Percentiles rank a stretch among this genome's conserved stretches.
These are phyloP conservation scores for Nakaseomyces delphensis DNA, from an alignment of 1,139 yeast species.

Conservation along the genomic window DNA sequence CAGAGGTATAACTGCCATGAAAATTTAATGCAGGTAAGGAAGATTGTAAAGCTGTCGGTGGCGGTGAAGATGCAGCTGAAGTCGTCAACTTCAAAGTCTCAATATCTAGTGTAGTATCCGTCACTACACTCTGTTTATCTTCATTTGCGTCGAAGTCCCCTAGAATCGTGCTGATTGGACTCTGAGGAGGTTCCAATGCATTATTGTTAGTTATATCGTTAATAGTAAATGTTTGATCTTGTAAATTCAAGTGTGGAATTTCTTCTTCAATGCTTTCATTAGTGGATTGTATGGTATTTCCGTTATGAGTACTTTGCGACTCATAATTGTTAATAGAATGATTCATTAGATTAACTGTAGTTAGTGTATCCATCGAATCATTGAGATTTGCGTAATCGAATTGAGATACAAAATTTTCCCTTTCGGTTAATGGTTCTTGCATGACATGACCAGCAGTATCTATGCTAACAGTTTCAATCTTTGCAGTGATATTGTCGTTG, in stretches of 20 bases:
- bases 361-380: conserved; percentile 8
- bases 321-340: conserved; percentile 6
- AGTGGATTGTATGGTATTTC: not conserved
- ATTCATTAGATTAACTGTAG: conserved; percentile 8
- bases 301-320: not conserved
- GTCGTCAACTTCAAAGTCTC: not conserved
- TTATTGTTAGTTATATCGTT: not conserved
- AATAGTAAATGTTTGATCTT: not conserved
- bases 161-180: not conserved
- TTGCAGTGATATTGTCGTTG: not conserved
- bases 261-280: not conserved
- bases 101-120: conserved; percentile 12
- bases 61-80: not conserved
- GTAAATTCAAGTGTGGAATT: not conserved
- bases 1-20: conserved; percentile 2
- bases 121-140: conserved; percentile 15
- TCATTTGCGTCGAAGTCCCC: conserved; percentile 10
- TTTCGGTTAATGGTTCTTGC: conserved; percentile 2
- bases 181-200: not conserved
- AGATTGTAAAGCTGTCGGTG: not conserved
- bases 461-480: too few relatives aligned
- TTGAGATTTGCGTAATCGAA: conserved; percentile 8
- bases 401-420: conserved; percentile 12
- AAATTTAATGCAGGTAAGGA: not conserved
- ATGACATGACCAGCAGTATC: not conserved